Evolutionary conservation across 2,329 filamentous ascomycete genomes (phyloP).

Genomic region (Scytalidium lignicola): DNA sequence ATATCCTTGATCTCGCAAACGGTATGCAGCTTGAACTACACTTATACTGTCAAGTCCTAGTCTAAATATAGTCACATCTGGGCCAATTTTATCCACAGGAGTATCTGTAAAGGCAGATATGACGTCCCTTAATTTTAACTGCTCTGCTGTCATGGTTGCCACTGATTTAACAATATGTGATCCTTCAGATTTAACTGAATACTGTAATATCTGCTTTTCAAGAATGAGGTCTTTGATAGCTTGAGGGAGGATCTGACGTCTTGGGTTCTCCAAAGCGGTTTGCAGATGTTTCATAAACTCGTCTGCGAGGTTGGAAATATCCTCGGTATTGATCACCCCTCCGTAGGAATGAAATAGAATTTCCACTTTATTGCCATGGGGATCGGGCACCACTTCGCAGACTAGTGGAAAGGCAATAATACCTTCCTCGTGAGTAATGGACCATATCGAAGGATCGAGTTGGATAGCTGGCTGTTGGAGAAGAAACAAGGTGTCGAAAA

Average conservation of each 20-base stretch:
- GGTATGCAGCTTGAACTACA: conserved; percentile 69
- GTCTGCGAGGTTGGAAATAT: conserved; percentile 14
- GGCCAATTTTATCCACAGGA: conserved; percentile 44
- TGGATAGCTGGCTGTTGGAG: conserved; percentile 62
- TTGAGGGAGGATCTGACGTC: conserved; percentile 20
- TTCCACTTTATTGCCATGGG: conserved; percentile 44
- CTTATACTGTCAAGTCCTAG: conserved; percentile 92
- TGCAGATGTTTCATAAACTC: conserved; percentile 18
- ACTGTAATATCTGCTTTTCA: conserved; percentile 4
- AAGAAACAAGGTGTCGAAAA: conserved; percentile 80
- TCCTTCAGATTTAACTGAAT: neutral
- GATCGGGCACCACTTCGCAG: conserved; percentile 63
- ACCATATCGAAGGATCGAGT: conserved; percentile 53
- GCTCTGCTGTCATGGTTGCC: conserved; percentile 17
- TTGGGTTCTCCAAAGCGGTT: conserved; percentile 20
- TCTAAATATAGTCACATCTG: conserved; percentile 70
- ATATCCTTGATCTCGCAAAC: conserved; percentile 56
- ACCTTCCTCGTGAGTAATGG: conserved; percentile 49
- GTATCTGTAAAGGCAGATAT: conserved; percentile 50
- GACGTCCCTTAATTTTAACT: conserved; percentile 37
- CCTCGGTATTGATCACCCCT: conserved; percentile 28
- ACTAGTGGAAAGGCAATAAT: conserved; percentile 74
- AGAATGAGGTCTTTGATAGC: conserved; percentile 16
- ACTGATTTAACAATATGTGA: neutral
- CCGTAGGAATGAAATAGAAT: conserved; percentile 60